Percentiles rank a stretch among this genome's conserved stretches.
Conservation (phyloP, 148 eudicot species). For the Oxyria digyna region DNA sequence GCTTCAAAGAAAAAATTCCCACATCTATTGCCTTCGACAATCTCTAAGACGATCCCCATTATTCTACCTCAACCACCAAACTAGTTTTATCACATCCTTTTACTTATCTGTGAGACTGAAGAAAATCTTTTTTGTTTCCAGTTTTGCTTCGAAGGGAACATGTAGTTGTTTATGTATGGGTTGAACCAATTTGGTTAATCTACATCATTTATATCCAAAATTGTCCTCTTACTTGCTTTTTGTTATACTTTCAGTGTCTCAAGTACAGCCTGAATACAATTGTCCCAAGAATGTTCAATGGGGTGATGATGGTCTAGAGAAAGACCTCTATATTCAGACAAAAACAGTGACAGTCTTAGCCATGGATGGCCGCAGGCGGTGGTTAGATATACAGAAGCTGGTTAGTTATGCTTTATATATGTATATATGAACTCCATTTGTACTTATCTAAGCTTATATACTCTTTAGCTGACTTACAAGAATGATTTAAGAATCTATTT, state of each 20-base stretch:
- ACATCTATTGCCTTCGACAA: not conserved
- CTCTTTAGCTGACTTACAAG: not conserved
- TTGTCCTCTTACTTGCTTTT: not conserved
- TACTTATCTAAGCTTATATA: not conserved
- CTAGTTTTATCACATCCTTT: not conserved
- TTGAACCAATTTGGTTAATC: not conserved
- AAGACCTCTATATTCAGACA: constrained; percentile 74
- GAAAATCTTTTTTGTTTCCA: not conserved
- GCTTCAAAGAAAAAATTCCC: not conserved
- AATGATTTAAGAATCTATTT: not conserved
- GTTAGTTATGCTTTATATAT: constrained; percentile 38
- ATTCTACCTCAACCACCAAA: not conserved
- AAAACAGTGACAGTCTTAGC: constrained; percentile 72
- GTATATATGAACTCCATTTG: not conserved
- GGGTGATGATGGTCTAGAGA: constrained; percentile 76
- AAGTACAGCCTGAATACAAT: constrained; percentile 19
- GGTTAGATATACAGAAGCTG: constrained; percentile 93
- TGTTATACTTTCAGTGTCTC: constrained; percentile 30
- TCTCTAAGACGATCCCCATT: not conserved
- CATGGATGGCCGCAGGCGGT: constrained; percentile 94
- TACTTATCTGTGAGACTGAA: not conserved
- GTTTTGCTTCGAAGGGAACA: not conserved
- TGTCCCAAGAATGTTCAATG: constrained; percentile 67
- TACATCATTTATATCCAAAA: constrained; percentile 2
- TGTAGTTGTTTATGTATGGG: not conserved